Base-by-base conservation (phyloP, 2,329 filamentous ascomycete genomes). In the Cadophora malorum region DNA sequence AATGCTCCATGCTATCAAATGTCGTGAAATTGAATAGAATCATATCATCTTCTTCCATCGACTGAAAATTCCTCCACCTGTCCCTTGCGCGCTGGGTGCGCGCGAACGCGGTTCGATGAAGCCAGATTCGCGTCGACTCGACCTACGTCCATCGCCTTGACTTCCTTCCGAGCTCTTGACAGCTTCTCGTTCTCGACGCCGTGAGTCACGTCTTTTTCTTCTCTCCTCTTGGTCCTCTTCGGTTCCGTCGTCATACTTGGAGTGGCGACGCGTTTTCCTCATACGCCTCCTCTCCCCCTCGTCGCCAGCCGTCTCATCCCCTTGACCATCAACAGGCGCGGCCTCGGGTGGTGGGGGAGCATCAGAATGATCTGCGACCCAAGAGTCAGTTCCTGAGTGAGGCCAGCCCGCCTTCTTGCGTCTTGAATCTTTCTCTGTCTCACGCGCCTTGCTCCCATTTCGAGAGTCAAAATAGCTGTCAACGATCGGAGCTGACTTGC, bases 321-420 rank as follows among this genome's bases (percentile, higher is more conserved):
- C 67, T n/a, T 64, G 67, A 31, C 59, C 70, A n/a, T 69, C 70
- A n/a, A 52, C 59, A 25, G 68, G 66, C 10, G 56, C 55, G 59
- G 74, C 80, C 0, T 83, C 81, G 0, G 85, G 86, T 1, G 87
- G 87, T 2, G 87, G 86, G 1, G 86, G 86, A 3, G 86, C 87
- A 72, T 89, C 88, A 1, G 84, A 86, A 72, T 88, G 84, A 14
- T 90, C 87, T 77, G 89, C 89, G 4, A 90, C 87, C 88, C 88
- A 90, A 0, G 86, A 89, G 9, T 85, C 87, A 0, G 87, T 90
- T 31, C 88, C 87, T 7, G 85, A 88, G 75, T 89, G 85, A 21
- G 88, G 87, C 88, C 88, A 90, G 10, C 80, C 80, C 9, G 82
- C 70, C 64, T 72, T 76, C 66, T 73, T 75, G 23, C 70, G 69